Evolutionary conservation across 352 stramenopile species (phyloP).

Genomic region (Phytophthora gonapodyides): DNA sequence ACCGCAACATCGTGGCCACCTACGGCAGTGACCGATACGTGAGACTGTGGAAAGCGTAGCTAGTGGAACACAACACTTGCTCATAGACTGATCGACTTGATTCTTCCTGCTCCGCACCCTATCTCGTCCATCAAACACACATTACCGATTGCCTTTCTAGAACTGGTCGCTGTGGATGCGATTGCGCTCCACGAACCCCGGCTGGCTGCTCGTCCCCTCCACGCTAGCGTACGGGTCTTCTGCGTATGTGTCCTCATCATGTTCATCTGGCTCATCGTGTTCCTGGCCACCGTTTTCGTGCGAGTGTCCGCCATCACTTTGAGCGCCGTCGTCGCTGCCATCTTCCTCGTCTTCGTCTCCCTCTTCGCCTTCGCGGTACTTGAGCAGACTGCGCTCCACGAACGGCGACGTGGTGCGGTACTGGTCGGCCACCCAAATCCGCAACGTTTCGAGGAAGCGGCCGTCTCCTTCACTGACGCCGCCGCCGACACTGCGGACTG

Average conservation of each 20-base stretch:
- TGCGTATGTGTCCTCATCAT: conserved; percentile 18
- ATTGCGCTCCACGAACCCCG: conserved; percentile 56
- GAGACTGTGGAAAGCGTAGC: conserved; percentile 75
- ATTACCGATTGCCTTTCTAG: conserved; percentile 27
- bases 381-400: conserved; percentile 81
- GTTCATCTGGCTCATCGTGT: conserved; percentile 9
- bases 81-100: conserved; percentile 1
- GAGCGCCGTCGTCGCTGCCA: conserved; percentile 14
- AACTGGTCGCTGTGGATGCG: conserved; percentile 64
- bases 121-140: conserved; percentile 4
- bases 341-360: conserved; percentile 52
- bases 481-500: conserved; percentile 63
- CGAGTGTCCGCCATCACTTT: conserved; percentile 17
- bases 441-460: conserved; percentile 77
- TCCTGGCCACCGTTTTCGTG: conserved; percentile 16
- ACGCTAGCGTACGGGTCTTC: conserved; percentile 20
- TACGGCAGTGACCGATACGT: conserved; percentile 88
- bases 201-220: conserved; percentile 46
- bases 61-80: background rate
- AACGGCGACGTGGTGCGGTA: conserved; percentile 88
- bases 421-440: conserved; percentile 86
- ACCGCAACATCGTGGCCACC: conserved; percentile 90
- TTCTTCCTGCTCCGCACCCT: background rate
- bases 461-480: conserved; percentile 69
- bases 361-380: conserved; percentile 73